phyloP scores from a whole-genome alignment of 2,329 filamentous ascomycete species.

The Rachicladosporium sp. region DNA sequence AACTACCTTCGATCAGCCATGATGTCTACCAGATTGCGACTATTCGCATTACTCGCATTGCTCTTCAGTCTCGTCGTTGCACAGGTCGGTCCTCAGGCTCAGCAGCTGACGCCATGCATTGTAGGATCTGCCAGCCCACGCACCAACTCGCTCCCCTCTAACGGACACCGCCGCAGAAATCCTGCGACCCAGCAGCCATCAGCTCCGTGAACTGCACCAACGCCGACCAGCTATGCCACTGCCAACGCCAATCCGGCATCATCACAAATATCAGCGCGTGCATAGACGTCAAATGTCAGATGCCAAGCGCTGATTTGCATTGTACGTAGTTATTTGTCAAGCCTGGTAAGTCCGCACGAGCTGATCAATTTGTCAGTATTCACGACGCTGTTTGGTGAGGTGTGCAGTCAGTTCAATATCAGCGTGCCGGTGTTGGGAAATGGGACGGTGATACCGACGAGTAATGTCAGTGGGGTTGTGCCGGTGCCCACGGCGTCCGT shows the following conservation, averaged over 20 bases:
- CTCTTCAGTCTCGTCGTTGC: too few species aligned
- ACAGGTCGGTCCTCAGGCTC: too few species aligned
- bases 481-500: too few species aligned
- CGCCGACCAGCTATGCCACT: slow-evolving; percentile 13
- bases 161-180: slow-evolving; percentile 5
- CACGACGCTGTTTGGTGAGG: slow-evolving; percentile 11
- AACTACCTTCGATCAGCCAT: too few species aligned
- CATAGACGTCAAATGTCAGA: slow-evolving; percentile 8
- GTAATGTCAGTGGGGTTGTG: too few species aligned
- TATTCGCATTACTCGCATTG: too few species aligned
- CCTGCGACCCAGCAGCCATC: slow-evolving; percentile 13
- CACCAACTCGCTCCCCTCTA: too few species aligned
- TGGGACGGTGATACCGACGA: too few species aligned
- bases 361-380: slow-evolving; percentile 6
- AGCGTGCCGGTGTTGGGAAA: slow-evolving; percentile 10
- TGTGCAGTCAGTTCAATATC: slow-evolving; percentile 12
- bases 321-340: slow-evolving; percentile 4
- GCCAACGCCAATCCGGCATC: slow-evolving; percentile 11
- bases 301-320: slow-evolving; percentile 9
- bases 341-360: background rate
- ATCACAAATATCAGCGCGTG: slow-evolving; percentile 11
- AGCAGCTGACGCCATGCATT: too few species aligned
- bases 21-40: too few species aligned
- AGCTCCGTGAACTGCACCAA: slow-evolving; percentile 14
- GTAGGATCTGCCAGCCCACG: too few species aligned